Evolutionary conservation across 768 basidiomycete genomes (phyloP).

Genomic region (Termitomyces titanicus): DNA sequence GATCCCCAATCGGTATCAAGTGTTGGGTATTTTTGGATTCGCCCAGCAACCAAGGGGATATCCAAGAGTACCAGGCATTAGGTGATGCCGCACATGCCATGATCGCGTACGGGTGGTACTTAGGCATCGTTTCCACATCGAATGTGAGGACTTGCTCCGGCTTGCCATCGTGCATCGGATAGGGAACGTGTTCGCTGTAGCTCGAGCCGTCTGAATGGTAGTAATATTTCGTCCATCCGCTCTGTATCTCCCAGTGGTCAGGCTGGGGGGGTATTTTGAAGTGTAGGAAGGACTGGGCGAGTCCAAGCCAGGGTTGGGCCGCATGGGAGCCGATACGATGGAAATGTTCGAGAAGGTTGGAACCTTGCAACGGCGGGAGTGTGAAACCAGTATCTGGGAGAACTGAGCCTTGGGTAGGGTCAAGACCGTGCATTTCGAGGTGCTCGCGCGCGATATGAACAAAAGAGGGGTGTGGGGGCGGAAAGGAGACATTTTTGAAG

Average conservation of each 20-base stretch:
- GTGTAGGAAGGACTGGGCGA: conserved; percentile 57
- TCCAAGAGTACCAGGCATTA: conserved; percentile 93
- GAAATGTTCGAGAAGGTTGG: conserved; percentile 86
- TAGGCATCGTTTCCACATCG: conserved; percentile 92
- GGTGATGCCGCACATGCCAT: conserved; percentile 86
- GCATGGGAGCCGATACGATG: conserved; percentile 65
- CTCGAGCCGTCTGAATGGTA: conserved; percentile 70
- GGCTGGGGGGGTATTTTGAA: conserved; percentile 56
- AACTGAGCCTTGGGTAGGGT: conserved; percentile 73
- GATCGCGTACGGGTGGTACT: conserved; percentile 75
- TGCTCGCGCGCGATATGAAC: conserved; percentile 79
- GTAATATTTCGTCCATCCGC: conserved; percentile 91
- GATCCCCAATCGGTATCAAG: conserved; percentile 69
- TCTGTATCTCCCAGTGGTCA: conserved; percentile 45
- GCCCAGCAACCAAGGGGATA: conserved; percentile 87
- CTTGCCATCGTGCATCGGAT: conserved; percentile 58
- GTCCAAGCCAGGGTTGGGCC: conserved; percentile 74
- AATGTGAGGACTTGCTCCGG: conserved; percentile 78
- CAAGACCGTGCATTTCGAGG: conserved; percentile 76
- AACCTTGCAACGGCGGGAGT: conserved; percentile 80
- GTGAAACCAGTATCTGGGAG: conserved; percentile 79
- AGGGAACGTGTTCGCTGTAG: conserved; percentile 68
- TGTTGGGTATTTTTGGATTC: conserved; percentile 54
- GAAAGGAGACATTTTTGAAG: conserved; percentile 68
- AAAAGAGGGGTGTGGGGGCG: conserved; percentile 53